These are phyloP conservation scores for Metschnikowia reukaufii DNA, from an alignment of 805 yeast genomes.

Conservation along the genomic window DNA sequence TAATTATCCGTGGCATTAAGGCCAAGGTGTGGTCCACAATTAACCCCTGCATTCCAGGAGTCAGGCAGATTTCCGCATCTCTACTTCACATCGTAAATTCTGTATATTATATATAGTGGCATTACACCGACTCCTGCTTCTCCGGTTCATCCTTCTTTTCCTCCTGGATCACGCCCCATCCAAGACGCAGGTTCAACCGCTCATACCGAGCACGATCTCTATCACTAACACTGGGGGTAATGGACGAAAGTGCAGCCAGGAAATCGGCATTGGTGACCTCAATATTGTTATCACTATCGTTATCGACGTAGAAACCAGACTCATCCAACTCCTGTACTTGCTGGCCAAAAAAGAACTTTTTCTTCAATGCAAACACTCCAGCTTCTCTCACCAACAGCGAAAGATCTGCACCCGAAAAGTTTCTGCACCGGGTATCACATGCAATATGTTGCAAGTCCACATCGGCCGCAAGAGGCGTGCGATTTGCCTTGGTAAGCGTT, in stretches of 20 bases:
- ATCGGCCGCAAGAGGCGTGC: constrained; percentile 66
- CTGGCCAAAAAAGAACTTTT: constrained; percentile 56
- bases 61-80: too few species aligned
- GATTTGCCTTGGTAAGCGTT: constrained; percentile 68
- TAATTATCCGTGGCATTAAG: too few species aligned
- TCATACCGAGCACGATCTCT: constrained; percentile 78
- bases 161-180: constrained; percentile 55
- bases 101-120: background rate
- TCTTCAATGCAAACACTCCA: constrained; percentile 82
- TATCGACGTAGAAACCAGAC: constrained; percentile 38
- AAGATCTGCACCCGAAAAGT: constrained; percentile 95
- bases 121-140: background rate
- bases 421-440: constrained; percentile 75
- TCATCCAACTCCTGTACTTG: constrained; percentile 39
- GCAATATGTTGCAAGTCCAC: constrained; percentile 68
- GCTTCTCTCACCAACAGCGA: constrained; percentile 92
- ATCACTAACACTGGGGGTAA: constrained; percentile 90
- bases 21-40: too few species aligned
- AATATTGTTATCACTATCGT: constrained; percentile 36
- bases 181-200: constrained; percentile 67
- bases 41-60: too few species aligned
- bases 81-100: too few species aligned
- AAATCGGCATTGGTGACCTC: constrained; percentile 69
- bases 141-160: constrained; percentile 21
- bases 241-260: constrained; percentile 63